phyloP scores from a whole-genome alignment of 331 rosid genomes.

The Prunus yedoensis region DNA sequence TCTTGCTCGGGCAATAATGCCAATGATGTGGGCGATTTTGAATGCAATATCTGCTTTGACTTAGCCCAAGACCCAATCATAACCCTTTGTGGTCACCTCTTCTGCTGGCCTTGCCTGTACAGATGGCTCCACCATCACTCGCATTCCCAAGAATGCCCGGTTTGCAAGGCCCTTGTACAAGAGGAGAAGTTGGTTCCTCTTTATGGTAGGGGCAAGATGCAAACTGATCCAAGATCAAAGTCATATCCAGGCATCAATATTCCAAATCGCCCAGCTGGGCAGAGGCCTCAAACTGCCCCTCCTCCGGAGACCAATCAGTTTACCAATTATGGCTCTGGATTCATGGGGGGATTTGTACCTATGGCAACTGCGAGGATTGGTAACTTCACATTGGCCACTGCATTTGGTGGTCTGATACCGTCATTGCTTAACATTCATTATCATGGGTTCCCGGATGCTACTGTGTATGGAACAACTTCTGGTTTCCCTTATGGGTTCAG shows the following conservation, averaged over 20 bases:
- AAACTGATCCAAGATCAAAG: conserved; percentile 75
- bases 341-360: conserved; percentile 84
- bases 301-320: conserved; percentile 51
- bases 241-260: conserved; percentile 70
- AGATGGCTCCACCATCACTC: conserved; percentile 94
- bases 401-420: conserved; percentile 80
- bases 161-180: conserved; percentile 79
- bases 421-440: conserved; percentile 74
- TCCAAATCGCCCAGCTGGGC: conserved; percentile 82
- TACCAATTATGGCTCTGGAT: conserved; percentile 69
- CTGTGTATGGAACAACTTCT: conserved; percentile 83
- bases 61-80: conserved; percentile 92
- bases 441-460: conserved; percentile 79
- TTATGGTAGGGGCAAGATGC: conserved; percentile 85
- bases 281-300: conserved; percentile 78
- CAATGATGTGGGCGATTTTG: conserved; percentile 81
- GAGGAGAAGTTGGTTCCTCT: conserved; percentile 88
- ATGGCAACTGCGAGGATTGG: conserved; percentile 77
- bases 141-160: conserved; percentile 90
- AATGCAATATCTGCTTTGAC: conserved; percentile 95
- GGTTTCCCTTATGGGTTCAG: conserved; percentile 70
- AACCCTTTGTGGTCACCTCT: conserved; percentile 89
- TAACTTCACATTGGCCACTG: conserved; percentile 77
- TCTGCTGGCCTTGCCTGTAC: conserved; percentile 94
- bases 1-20: conserved; percentile 48